Evolutionary conservation across 2,329 filamentous ascomycete genomes (phyloP).

Genomic region (Geosmithia putterillii): DNA sequence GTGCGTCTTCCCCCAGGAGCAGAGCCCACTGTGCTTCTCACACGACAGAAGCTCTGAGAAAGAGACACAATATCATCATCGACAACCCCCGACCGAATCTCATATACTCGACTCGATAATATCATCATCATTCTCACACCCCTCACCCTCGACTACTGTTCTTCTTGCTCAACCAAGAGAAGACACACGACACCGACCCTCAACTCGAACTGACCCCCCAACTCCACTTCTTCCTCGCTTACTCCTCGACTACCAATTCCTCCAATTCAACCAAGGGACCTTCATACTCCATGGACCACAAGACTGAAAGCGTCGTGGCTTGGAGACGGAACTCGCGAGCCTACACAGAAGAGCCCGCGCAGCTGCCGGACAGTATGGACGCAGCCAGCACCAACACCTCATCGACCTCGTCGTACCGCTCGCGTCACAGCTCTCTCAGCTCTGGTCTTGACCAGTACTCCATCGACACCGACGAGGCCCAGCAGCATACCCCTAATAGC

Average conservation of each 20-base stretch:
- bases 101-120: no score
- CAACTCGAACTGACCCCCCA: no score
- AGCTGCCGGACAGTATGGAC: background rate
- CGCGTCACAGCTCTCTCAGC: constrained; percentile 16
- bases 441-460: constrained; percentile 14
- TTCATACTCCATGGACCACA: background rate
- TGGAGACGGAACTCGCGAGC: constrained; percentile 12
- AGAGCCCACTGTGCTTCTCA: background rate
- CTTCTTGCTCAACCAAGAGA: no score
- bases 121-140: no score
- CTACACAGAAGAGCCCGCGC: constrained; percentile 9
- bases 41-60: no score
- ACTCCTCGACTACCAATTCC: background rate
- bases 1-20: background rate
- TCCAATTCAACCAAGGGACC: background rate
- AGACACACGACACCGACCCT: no score
- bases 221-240: background rate
- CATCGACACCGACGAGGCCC: constrained; percentile 12
- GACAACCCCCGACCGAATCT: background rate
- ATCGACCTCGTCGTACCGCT: constrained; percentile 8
- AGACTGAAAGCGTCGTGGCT: constrained; percentile 5
- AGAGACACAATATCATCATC: no score
- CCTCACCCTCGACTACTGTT: no score
- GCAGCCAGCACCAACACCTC: background rate
- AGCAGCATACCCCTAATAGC: constrained; percentile 1